Evolutionary conservation across 768 basidiomycete genomes (phyloP), one percentile per base, ranked within the genome.

Genomic region (Tylopilus plumbeoviolaceoides): DNA sequence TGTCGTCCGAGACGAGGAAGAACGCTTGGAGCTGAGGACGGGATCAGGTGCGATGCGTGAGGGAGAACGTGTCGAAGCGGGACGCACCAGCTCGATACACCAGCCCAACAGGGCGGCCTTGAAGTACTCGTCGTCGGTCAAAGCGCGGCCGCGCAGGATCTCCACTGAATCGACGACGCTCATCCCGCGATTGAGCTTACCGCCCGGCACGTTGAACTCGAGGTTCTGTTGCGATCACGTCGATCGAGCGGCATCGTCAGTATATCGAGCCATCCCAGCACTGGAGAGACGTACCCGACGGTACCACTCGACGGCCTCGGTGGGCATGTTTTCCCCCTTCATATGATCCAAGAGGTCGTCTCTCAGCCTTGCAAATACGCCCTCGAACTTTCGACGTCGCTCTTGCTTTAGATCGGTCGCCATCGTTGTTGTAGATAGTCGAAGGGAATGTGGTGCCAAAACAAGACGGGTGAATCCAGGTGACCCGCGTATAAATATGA

Each of bases 131-230:
- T 89, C 83, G 0, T 93, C 91, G 0, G 76, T 76, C 56, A 95
- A 71, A 17, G 72, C 44, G 2, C 81, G 74, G 1, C 88, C 91
- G 54, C 86, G 83, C 55, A 98, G 71, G 66, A 98, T 94, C 72
- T 91, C 85, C 48, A 86, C 89, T 4, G 91, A 89, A 70, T 98
- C 95, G 43, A 94, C 87, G 62, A 97, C 94, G 11, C 92, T 93
- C 73, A 98, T 78, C n/a, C 95, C 94, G 33, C 95, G 84, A 72
- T 97, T 98, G 49, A 98, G 85, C 72, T 98, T 98, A 4, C 93
- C 94, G 39, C 92, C 91, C 0, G 94, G 94, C n/a, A 91, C 88
- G 71, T 98, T 98, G 76, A 93, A 89, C 59, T 94, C 82, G 51
- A 98, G 75, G 67, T 80, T 94, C 48, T 49, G 48, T 40, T 21